A percentile compares a stretch with the other conserved stretches of the same genome.
Conservation (phyloP, 2,329 filamentous ascomycete genomes). For the Apiospora rasikravindrae region DNA sequence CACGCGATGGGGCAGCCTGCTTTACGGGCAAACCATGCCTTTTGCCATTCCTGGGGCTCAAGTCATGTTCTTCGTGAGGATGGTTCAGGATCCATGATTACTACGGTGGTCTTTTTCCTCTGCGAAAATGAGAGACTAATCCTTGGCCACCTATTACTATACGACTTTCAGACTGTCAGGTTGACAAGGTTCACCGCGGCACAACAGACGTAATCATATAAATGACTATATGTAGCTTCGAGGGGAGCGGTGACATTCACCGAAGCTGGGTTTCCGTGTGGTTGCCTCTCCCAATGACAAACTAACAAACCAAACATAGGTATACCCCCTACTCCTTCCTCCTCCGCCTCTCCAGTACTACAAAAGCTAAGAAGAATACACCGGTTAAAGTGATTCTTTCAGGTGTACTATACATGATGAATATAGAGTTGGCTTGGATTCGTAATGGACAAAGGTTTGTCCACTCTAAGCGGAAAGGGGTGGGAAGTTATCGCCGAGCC, state of each 20-base stretch:
- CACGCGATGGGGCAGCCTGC: constrained; percentile 34
- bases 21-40: constrained; percentile 28
- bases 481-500: constrained; percentile 29
- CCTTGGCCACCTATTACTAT: neutral
- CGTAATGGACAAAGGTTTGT: constrained; percentile 32
- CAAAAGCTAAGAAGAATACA: constrained; percentile 26
- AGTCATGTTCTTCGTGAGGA: constrained; percentile 30
- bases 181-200: constrained; percentile 31
- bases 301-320: constrained; percentile 26
- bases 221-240: constrained; percentile 33
- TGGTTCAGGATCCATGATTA: constrained; percentile 32
- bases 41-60: constrained; percentile 26
- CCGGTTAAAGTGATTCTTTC: constrained; percentile 24
- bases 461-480: constrained; percentile 34
- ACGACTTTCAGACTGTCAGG: constrained; percentile 21
- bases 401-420: constrained; percentile 33
- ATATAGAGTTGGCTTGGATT: constrained; percentile 35
- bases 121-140: constrained; percentile 26
- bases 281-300: neutral
- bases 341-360: constrained; percentile 35
- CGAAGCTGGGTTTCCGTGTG: constrained; percentile 19
- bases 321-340: constrained; percentile 34
- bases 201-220: constrained; percentile 32
- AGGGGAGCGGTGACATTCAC: constrained; percentile 33
- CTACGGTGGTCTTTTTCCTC: constrained; percentile 26